Conservation (phyloP, 352 stramenopile species). For the Aphanomyces euteiches region DNA sequence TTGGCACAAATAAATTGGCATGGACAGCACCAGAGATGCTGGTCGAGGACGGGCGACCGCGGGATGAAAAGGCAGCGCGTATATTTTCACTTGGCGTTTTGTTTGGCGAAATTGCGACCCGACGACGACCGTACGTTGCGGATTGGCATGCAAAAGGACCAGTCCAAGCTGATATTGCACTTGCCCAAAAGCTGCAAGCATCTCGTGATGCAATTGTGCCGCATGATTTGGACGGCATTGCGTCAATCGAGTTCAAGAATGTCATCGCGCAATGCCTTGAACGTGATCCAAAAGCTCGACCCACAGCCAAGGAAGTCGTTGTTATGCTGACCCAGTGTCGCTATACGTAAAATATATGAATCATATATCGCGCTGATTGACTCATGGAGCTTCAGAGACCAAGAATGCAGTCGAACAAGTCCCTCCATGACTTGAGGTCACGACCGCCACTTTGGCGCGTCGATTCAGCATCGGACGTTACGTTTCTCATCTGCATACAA, state of each 20-base stretch:
- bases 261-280: slow-evolving; percentile 14
- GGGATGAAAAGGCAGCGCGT: background rate
- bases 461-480: background rate
- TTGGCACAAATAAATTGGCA: slow-evolving; percentile 1
- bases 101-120: slow-evolving; percentile 18
- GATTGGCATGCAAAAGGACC: slow-evolving; percentile 6
- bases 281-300: background rate
- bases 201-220: background rate
- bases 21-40: slow-evolving; percentile 16
- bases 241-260: background rate
- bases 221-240: slow-evolving; percentile 6
- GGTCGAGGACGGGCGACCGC: no score
- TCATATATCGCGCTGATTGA: background rate
- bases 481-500: background rate
- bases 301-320: slow-evolving; percentile 8
- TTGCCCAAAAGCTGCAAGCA: background rate
- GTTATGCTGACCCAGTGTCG: slow-evolving; percentile 1
- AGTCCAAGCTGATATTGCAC: slow-evolving; percentile 3
- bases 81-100: slow-evolving; percentile 21
- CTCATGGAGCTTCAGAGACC: no score
- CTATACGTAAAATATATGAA: slow-evolving; percentile 2
- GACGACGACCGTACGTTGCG: slow-evolving; percentile 1
- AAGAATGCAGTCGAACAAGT: no score
- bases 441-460: no score
- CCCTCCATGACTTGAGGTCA: no score